Evolutionary conservation across 345 rosid genomes (phyloP).

Genomic region (Litchi chinensis): DNA sequence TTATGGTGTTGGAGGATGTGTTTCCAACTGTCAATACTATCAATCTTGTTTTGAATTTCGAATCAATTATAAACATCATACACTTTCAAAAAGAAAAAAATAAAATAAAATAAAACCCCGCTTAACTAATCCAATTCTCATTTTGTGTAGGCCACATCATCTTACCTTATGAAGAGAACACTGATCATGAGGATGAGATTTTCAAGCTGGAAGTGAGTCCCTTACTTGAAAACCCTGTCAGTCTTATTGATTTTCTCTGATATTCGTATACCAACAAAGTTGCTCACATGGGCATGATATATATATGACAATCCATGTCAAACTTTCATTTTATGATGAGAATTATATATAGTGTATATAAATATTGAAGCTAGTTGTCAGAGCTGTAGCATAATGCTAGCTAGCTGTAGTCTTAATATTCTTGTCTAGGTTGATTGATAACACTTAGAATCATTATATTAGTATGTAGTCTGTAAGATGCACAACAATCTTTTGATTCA

Average conservation of each 20-base stretch:
- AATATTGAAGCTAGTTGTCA: background rate
- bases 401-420: background rate
- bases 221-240: background rate
- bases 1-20: background rate
- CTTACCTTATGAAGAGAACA: background rate
- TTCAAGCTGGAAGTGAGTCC: conserved; percentile 13
- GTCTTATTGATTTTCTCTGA: background rate
- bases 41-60: too few relatives aligned
- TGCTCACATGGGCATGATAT: conserved; percentile 10
- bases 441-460: background rate
- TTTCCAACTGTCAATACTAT: background rate
- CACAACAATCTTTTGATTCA: background rate
- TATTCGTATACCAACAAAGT: background rate
- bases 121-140: background rate
- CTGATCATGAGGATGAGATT: background rate
- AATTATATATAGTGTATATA: background rate
- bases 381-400: background rate
- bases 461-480: background rate
- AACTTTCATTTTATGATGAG: background rate
- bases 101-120: background rate
- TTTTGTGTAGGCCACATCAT: background rate
- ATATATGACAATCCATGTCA: background rate
- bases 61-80: background rate
- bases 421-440: background rate
- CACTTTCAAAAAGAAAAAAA: too few relatives aligned